These are phyloP conservation scores for Lecanicillium sp. DNA, from an alignment of 2,329 filamentous ascomycete species.

Conservation along the genomic window DNA sequence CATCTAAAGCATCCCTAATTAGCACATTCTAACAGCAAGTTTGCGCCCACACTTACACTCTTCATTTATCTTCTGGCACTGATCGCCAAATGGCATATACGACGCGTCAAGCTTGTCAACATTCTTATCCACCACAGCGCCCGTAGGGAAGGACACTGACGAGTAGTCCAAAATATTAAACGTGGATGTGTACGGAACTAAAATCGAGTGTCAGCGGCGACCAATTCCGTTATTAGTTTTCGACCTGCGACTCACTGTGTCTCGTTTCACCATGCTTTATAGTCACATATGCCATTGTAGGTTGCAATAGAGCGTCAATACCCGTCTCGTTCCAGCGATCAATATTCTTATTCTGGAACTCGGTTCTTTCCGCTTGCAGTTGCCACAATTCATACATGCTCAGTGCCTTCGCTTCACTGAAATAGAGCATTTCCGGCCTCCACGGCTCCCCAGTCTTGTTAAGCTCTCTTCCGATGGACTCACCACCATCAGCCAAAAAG, in stretches of 20 bases:
- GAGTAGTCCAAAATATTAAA: conserved; percentile 42
- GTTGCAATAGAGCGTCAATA: conserved; percentile 56
- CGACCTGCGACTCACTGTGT: conserved; percentile 6
- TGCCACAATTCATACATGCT: conserved; percentile 38
- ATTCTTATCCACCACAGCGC: conserved; percentile 28
- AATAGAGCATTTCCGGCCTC: conserved; percentile 27
- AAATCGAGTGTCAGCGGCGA: not conserved
- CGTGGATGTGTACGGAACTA: conserved; percentile 42
- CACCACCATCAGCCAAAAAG: conserved; percentile 40
- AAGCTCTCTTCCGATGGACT: conserved; percentile 29
- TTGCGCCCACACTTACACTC: conserved; percentile 30
- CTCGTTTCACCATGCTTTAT: conserved; percentile 28
- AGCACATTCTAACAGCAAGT: not conserved
- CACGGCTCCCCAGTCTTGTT: conserved; percentile 33
- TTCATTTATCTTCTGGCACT: conserved; percentile 28
- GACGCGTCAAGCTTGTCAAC: conserved; percentile 23
- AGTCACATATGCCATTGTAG: conserved; percentile 38
- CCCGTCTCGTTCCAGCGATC: conserved; percentile 36
- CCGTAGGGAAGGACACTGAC: conserved; percentile 37
- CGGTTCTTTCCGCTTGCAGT: conserved; percentile 35
- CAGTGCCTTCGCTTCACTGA: conserved; percentile 26
- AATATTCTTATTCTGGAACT: conserved; percentile 36
- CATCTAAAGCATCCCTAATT: conserved; percentile 20
- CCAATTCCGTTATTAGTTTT: too few relatives aligned
- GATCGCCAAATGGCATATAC: conserved; percentile 25